These are phyloP conservation scores for Picea mariana DNA, from an alignment of 83 land plant genomes.

Conservation along the genomic window DNA sequence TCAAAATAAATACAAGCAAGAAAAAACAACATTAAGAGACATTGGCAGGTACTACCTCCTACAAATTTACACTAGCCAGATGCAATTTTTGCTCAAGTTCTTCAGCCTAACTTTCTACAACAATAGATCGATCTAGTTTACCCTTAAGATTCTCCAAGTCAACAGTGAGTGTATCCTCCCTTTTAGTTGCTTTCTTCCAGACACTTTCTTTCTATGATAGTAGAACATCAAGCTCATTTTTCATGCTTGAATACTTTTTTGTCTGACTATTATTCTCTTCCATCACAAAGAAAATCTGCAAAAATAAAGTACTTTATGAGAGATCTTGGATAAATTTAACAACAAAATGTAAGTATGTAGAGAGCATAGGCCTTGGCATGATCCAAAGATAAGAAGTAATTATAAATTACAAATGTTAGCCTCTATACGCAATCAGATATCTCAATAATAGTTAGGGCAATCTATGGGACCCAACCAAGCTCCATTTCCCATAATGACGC, in stretches of 20 bases:
- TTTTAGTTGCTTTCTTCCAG: slow-evolving; percentile 34
- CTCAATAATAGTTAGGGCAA: too few relatives aligned
- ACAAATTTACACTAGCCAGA: slow-evolving; percentile 20
- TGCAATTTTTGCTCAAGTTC: slow-evolving; percentile 43
- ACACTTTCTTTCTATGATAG: slow-evolving; percentile 42
- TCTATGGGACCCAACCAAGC: too few relatives aligned
- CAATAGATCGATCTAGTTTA: slow-evolving; percentile 28
- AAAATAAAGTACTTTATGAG: not conserved
- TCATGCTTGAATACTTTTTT: slow-evolving; percentile 33
- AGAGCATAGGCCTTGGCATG: too few relatives aligned
- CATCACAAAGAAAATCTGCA: slow-evolving; percentile 55
- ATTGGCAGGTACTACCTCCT: slow-evolving; percentile 38
- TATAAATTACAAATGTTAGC: too few relatives aligned
- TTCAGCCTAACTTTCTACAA: slow-evolving; percentile 24
- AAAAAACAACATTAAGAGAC: not conserved
- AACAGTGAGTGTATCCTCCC: slow-evolving; percentile 23
- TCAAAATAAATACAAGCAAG: not conserved
- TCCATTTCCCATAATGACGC: too few relatives aligned
- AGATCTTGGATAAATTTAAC: too few relatives aligned
- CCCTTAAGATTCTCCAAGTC: slow-evolving; percentile 41
- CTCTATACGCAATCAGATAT: too few relatives aligned
- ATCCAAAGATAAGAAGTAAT: too few relatives aligned
- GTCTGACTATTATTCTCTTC: slow-evolving; percentile 46
- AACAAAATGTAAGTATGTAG: too few relatives aligned
- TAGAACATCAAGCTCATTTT: slow-evolving; percentile 42